These are phyloP conservation scores for Phytophthora uliginosa DNA, from an alignment of 352 stramenopile genomes.

Conservation along the genomic window DNA sequence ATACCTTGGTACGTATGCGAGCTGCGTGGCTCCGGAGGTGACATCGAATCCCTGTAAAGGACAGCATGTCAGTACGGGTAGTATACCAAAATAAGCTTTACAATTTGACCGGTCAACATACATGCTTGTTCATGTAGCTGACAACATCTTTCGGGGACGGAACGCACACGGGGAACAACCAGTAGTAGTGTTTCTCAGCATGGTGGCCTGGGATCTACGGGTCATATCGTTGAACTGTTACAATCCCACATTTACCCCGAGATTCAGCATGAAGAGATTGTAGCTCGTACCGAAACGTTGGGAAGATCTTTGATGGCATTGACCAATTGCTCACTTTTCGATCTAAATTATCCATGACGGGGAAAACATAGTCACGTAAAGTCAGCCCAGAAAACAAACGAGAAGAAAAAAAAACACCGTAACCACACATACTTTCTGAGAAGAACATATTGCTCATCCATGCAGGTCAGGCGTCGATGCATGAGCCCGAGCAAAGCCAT, in stretches of 20 bases:
- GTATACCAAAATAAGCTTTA: background rate
- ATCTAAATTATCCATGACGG: conserved; percentile 31
- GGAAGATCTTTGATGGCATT: conserved; percentile 62
- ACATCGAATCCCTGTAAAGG: conserved; percentile 78
- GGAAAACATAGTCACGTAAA: background rate
- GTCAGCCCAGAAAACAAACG: background rate
- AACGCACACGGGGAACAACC: conserved; percentile 84
- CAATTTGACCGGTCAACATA: conserved; percentile 28
- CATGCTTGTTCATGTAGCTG: conserved; percentile 79
- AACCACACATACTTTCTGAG: conserved; percentile 63
- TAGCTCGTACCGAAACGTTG: conserved; percentile 57
- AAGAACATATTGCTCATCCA: conserved; percentile 78
- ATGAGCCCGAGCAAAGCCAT: conserved; percentile 84
- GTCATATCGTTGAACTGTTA: background rate
- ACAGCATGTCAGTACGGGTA: conserved; percentile 5
- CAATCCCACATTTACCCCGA: background rate
- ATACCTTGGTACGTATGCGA: conserved; percentile 78
- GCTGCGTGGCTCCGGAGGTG: conserved; percentile 77
- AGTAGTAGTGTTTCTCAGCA: conserved; percentile 82
- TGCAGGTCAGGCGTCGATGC: conserved; percentile 68
- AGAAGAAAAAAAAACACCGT: background rate
- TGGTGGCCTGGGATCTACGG: conserved; percentile 65
- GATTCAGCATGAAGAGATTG: background rate
- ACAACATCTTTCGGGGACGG: conserved; percentile 61
- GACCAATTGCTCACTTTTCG: conserved; percentile 76